Conservation (phyloP, 805 yeast species). For the Candida verbasci region DNA sequence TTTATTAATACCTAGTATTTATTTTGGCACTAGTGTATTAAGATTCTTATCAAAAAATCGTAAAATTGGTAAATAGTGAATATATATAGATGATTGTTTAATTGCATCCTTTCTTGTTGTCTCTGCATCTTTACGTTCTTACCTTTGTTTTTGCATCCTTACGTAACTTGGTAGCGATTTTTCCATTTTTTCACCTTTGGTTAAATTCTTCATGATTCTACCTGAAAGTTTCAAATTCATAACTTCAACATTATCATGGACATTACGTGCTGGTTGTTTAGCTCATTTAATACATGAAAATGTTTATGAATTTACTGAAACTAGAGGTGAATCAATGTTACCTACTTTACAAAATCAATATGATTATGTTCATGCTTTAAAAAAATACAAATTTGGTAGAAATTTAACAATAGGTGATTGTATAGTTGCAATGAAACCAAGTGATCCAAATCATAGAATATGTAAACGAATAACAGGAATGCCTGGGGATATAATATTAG, state of each 20-base stretch:
- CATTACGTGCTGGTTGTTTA: constrained; percentile 57
- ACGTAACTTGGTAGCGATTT: background rate
- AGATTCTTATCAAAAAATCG: constrained; percentile 39
- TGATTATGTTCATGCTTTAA: constrained; percentile 78
- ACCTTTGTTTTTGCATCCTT: too few species aligned
- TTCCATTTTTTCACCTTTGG: background rate
- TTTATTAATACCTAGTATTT: constrained; percentile 50
- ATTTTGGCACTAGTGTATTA: constrained; percentile 64
- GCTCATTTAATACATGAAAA: constrained; percentile 64
- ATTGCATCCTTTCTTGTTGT: too few species aligned
- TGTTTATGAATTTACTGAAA: constrained; percentile 70
- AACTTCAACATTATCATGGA: constrained; percentile 41
- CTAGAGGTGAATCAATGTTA: constrained; percentile 92
- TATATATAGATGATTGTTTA: too few species aligned
- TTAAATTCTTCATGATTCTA: background rate
- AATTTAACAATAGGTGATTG: constrained; percentile 78
- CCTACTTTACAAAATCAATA: constrained; percentile 75
- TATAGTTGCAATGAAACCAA: constrained; percentile 84
- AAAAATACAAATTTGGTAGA: constrained; percentile 59
- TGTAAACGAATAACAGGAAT: constrained; percentile 93
- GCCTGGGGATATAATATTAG: constrained; percentile 84
- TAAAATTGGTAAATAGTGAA: constrained; percentile 16
- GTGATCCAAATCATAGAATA: constrained; percentile 78
- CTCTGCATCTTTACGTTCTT: too few species aligned
- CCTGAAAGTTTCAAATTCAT: constrained; percentile 23